phyloP scores from a whole-genome alignment of 2,329 filamentous ascomycete genomes.

The Allantophomopsis cytisporea region DNA sequence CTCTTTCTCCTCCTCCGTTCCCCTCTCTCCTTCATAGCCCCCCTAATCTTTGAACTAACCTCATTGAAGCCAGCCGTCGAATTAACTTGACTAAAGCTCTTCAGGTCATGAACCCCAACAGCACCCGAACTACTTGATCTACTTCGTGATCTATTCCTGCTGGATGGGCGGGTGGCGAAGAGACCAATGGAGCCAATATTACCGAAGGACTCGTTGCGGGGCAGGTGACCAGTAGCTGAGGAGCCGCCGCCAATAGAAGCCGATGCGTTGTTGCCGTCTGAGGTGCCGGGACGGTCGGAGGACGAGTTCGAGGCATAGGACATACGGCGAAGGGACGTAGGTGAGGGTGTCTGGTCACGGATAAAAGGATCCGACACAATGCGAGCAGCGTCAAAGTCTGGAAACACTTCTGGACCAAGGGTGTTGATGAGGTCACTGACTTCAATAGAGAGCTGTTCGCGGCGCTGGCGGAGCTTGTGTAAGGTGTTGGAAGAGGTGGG shows the following conservation, averaged over 20 bases:
- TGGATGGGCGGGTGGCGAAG: conserved; percentile 81
- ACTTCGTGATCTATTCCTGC: conserved; percentile 58
- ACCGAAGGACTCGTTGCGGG: conserved; percentile 86
- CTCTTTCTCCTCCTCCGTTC: conserved; percentile 29
- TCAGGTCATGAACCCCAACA: conserved; percentile 57
- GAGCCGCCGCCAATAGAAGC: conserved; percentile 15
- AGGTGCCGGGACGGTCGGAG: conserved; percentile 7
- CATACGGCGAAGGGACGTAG: conserved; percentile 23
- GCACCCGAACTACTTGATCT: conserved; percentile 48
- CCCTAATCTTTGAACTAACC: conserved; percentile 71
- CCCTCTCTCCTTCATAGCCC: conserved; percentile 73
- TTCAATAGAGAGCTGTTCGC: conserved; percentile 62
- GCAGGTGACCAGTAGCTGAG: conserved; percentile 25
- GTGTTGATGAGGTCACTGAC: conserved; percentile 92
- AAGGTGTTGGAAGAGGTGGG: conserved; percentile 78
- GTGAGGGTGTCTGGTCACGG: conserved; percentile 8
- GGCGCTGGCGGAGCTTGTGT: conserved; percentile 57
- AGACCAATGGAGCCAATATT: conserved; percentile 80
- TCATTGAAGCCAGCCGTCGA: conserved; percentile 64
- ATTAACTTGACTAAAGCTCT: conserved; percentile 48
- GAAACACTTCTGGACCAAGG: conserved; percentile 88
- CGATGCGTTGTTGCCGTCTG: conserved; percentile 9
- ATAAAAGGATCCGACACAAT: conserved; percentile 44
- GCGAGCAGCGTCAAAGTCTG: conserved; percentile 77
- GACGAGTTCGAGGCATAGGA: conserved; percentile 32